These are phyloP conservation scores for Hypoxylon sp. DNA, from an alignment of 2,329 filamentous ascomycete genomes.

Conservation along the genomic window DNA sequence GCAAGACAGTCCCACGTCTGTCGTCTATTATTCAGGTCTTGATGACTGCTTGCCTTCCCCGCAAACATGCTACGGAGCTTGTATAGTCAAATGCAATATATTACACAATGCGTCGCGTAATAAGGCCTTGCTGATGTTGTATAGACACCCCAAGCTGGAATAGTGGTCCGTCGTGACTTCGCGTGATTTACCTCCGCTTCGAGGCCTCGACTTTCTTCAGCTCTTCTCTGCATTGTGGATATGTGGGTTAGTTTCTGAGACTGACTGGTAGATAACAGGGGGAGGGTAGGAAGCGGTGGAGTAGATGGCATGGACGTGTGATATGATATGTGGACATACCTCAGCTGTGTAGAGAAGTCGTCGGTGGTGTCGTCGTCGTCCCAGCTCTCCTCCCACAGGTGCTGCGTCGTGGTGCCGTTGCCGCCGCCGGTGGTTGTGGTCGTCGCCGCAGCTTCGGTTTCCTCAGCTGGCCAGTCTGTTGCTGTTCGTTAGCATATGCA, in stretches of 20 bases:
- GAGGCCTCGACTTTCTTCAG: slow-evolving; percentile 90
- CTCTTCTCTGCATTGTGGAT: slow-evolving; percentile 73
- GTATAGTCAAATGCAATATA: slow-evolving; percentile 22
- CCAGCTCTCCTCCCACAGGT: slow-evolving; percentile 99
- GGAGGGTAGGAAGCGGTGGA: background rate
- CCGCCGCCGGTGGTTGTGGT: slow-evolving; percentile 55
- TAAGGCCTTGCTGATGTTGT: background rate
- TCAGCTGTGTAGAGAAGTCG: slow-evolving; percentile 94
- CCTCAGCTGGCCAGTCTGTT: slow-evolving; percentile 91
- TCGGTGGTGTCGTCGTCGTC: slow-evolving; percentile 98
- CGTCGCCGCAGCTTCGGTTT: slow-evolving; percentile 76
- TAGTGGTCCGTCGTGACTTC: background rate
- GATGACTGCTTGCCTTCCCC: background rate
- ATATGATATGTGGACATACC: slow-evolving; percentile 67
- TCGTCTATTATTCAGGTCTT: slow-evolving; percentile 26
- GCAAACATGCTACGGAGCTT: background rate
- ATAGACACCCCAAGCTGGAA: background rate
- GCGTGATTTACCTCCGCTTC: slow-evolving; percentile 66
- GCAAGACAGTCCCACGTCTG: slow-evolving; percentile 1
- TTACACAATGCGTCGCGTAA: background rate
- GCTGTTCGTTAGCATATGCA: background rate
- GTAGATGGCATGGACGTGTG: background rate
- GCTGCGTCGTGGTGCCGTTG: slow-evolving; percentile 73
- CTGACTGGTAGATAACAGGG: background rate
- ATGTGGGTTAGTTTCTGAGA: slow-evolving; percentile 14